These are phyloP conservation scores for Penicillium steckii DNA, from an alignment of 495 filamentous ascomycete species.

Conservation along the genomic window DNA sequence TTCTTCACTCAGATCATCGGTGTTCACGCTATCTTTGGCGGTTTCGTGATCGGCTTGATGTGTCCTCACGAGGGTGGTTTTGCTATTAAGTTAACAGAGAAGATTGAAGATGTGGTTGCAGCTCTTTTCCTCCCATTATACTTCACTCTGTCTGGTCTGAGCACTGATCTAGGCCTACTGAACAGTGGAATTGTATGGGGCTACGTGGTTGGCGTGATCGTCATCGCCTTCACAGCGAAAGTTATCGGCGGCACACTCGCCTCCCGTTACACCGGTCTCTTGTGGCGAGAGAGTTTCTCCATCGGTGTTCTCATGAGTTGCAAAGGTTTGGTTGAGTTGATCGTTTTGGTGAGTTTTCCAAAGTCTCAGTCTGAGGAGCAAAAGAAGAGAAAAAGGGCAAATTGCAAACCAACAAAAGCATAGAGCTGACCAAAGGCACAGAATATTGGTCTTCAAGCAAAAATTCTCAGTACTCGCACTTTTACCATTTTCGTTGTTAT, in stretches of 20 bases:
- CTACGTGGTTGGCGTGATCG: conserved; percentile 84
- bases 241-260: conserved; percentile 82
- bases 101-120: conserved; percentile 89
- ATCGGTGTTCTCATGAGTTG: conserved; percentile 97
- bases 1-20: conserved; percentile 97
- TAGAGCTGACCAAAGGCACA: conserved; percentile 27
- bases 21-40: conserved; percentile 87
- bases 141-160: conserved; percentile 89
- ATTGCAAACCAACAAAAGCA: not conserved
- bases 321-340: conserved; percentile 93
- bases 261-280: conserved; percentile 70
- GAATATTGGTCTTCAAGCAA: conserved; percentile 94
- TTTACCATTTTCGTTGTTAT: conserved; percentile 99
- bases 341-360: conserved; percentile 71
- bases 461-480: conserved; percentile 79
- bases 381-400: not conserved
- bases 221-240: conserved; percentile 82
- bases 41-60: conserved; percentile 84
- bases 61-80: conserved; percentile 95
- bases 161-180: conserved; percentile 84
- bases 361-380: not conserved
- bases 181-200: conserved; percentile 84
- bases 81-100: conserved; percentile 91
- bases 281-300: conserved; percentile 91
- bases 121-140: conserved; percentile 93